A percentile compares a stretch with the other conserved stretches of the same genome.
phyloP scores from a whole-genome alignment of 2,329 filamentous ascomycete species.

The Phialophora verrucosa region DNA sequence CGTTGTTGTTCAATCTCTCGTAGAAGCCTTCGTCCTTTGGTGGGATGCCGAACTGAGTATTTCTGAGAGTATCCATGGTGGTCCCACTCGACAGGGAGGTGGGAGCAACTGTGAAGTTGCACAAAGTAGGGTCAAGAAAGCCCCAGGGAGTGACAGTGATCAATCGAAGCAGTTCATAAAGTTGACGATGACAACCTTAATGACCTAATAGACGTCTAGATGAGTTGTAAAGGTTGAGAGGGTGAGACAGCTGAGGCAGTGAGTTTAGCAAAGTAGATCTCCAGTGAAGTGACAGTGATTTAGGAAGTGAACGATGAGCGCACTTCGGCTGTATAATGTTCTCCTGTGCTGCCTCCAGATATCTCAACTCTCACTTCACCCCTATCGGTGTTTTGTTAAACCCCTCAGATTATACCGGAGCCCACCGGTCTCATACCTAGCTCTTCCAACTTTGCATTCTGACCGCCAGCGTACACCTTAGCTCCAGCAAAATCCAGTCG shows the following conservation, averaged over 20 bases:
- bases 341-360: not conserved
- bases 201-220: not conserved
- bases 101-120: not conserved
- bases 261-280: not conserved
- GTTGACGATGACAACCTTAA: not conserved
- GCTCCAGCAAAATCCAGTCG: no score
- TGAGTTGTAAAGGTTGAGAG: not conserved
- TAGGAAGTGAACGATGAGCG: not conserved
- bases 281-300: not conserved
- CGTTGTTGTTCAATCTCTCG: constrained; percentile 4
- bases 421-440: no score
- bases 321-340: not conserved
- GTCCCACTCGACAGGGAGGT: not conserved
- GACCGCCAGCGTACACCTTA: no score
- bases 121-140: not conserved
- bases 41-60: not conserved
- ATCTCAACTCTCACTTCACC: not conserved
- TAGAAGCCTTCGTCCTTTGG: constrained; percentile 7
- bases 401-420: not conserved
- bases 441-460: no score
- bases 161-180: not conserved
- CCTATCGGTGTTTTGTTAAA: not conserved
- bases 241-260: not conserved
- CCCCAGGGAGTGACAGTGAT: not conserved
- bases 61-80: not conserved